Evolutionary conservation across 495 filamentous ascomycete species (phyloP).

Genomic region (Penicilliopsis zonata): DNA sequence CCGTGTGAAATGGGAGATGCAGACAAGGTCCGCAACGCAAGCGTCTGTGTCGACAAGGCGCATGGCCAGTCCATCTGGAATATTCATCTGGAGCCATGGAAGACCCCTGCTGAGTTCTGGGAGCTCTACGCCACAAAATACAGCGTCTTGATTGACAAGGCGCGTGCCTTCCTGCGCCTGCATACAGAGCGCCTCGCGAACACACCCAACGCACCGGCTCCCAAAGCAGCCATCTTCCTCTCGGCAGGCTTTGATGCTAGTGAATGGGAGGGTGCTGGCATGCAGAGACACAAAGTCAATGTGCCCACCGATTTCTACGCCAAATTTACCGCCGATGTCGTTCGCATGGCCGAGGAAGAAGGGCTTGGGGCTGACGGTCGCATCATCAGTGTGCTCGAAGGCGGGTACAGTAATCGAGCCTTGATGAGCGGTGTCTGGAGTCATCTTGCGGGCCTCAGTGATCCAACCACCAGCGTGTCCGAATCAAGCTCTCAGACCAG

Average conservation of each 20-base stretch:
- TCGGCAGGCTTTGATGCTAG: slow-evolving; percentile 96
- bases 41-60: slow-evolving; percentile 81
- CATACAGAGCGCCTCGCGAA: slow-evolving; percentile 52
- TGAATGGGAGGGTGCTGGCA: slow-evolving; percentile 79
- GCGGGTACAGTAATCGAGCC: slow-evolving; percentile 88
- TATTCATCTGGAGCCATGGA: slow-evolving; percentile 81
- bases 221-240: slow-evolving; percentile 81
- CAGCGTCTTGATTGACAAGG: slow-evolving; percentile 61
- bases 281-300: slow-evolving; percentile 91
- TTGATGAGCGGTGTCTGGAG: slow-evolving; percentile 78
- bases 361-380: slow-evolving; percentile 66
- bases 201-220: slow-evolving; percentile 37
- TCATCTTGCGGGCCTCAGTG: slow-evolving; percentile 69
- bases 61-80: slow-evolving; percentile 94
- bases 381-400: slow-evolving; percentile 86
- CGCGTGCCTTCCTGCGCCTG: slow-evolving; percentile 55
- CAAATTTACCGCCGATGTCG: slow-evolving; percentile 71
- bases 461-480: slow-evolving; percentile 2
- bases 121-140: slow-evolving; percentile 70
- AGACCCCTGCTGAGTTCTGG: slow-evolving; percentile 72
- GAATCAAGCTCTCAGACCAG: slow-evolving; percentile 1
- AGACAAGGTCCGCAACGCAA: slow-evolving; percentile 84
- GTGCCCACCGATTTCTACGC: slow-evolving; percentile 97
- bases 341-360: slow-evolving; percentile 70
- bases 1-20: slow-evolving; percentile 84